Percentiles rank a stretch among this genome's conserved stretches.
Conservation (phyloP, 1,284 basidiomycete species). For the Puccinia horiana region DNA sequence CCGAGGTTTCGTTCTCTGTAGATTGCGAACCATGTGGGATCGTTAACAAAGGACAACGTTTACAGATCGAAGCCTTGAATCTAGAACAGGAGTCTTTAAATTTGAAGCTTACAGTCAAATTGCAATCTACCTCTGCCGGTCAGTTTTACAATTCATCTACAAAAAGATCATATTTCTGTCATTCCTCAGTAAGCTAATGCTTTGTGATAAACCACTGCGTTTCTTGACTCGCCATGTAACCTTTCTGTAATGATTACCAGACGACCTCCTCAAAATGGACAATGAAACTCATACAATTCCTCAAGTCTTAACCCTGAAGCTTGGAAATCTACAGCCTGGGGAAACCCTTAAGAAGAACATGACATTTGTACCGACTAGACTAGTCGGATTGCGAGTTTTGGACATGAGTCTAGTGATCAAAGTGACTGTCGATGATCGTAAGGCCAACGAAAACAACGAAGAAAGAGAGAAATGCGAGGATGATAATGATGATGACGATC, state of each 20-base stretch:
- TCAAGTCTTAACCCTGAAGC: neutral
- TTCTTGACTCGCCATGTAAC: neutral
- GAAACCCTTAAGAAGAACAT: constrained; percentile 3
- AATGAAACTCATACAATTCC: neutral
- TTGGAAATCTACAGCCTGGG: neutral
- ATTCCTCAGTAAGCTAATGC: neutral
- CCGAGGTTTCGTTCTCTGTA: neutral
- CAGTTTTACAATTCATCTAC: neutral
- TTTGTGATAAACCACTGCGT: no score
- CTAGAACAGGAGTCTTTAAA: constrained; percentile 9
- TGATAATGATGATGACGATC: neutral
- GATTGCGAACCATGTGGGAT: constrained; percentile 9
- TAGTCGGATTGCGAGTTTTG: neutral
- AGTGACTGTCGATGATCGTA: neutral
- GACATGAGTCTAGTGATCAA: constrained; percentile 4
- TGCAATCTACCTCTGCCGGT: constrained; percentile 27
- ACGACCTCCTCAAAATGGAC: constrained; percentile 2
- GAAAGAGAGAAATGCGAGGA: neutral
- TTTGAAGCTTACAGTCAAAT: constrained; percentile 21
- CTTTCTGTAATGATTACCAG: neutral
- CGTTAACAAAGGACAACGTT: neutral
- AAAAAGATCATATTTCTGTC: neutral
- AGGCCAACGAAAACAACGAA: neutral
- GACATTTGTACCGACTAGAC: neutral
- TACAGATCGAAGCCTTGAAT: neutral